Evolutionary conservation across 768 basidiomycete genomes (phyloP).

Genomic region (Pleurotus citrinopileatus): DNA sequence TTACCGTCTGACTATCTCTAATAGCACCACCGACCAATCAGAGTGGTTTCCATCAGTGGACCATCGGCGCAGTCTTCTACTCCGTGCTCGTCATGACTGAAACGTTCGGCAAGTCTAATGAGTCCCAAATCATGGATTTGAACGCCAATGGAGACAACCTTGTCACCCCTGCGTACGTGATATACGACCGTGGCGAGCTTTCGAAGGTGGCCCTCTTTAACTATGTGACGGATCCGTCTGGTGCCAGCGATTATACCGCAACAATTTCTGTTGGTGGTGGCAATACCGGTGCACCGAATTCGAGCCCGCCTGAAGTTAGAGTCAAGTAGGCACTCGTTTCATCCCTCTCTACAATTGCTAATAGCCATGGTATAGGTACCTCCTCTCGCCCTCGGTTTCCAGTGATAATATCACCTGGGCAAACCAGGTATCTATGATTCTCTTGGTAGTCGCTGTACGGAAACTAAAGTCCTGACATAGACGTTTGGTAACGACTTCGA

Average conservation of each 20-base stretch:
- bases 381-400: background rate
- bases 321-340: conserved; percentile 43
- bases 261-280: conserved; percentile 45
- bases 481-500: background rate
- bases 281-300: conserved; percentile 27
- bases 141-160: conserved; percentile 42
- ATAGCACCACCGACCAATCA: conserved; percentile 41
- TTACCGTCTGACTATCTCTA: conserved; percentile 24
- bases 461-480: background rate
- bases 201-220: conserved; percentile 70
- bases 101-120: conserved; percentile 59
- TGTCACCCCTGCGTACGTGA: conserved; percentile 65
- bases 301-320: conserved; percentile 41
- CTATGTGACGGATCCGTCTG: conserved; percentile 59
- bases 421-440: conserved; percentile 23
- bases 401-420: conserved; percentile 35
- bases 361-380: conserved; percentile 42
- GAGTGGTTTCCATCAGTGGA: conserved; percentile 62
- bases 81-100: conserved; percentile 69
- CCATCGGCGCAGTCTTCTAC: conserved; percentile 73
- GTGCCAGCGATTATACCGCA: conserved; percentile 50
- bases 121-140: conserved; percentile 66
- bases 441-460: background rate
- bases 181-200: conserved; percentile 69
- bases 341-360: conserved; percentile 53